phyloP scores from a whole-genome alignment of 257 asterid genomes.

The Parsonsia alboflavescens region DNA sequence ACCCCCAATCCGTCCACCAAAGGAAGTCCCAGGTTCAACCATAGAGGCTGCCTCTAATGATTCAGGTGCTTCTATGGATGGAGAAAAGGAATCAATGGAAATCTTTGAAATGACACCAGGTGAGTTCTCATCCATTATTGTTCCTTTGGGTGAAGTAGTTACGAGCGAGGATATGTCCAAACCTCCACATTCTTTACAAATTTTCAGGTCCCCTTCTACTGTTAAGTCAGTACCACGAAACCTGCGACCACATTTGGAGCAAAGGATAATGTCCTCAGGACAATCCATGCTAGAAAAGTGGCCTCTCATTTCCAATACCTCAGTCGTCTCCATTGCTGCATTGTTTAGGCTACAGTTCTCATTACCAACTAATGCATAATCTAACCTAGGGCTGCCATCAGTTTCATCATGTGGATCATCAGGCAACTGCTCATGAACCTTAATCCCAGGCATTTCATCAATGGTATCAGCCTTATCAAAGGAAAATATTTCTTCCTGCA shows the following conservation, averaged over 20 bases:
- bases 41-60: conserved; percentile 27
- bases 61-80: conserved; percentile 30
- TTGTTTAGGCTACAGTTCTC: conserved; percentile 32
- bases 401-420: conserved; percentile 25
- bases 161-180: conserved; percentile 32
- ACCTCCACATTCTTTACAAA: conserved; percentile 57
- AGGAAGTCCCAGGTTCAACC: conserved; percentile 28
- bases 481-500: conserved; percentile 56
- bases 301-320: conserved; percentile 24
- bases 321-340: conserved; percentile 27
- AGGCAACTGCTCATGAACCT: conserved; percentile 27
- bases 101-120: conserved; percentile 25
- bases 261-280: conserved; percentile 32
- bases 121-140: conserved; percentile 25
- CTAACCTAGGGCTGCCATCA: conserved; percentile 23
- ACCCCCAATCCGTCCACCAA: conserved; percentile 20
- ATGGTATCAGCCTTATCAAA: conserved; percentile 54
- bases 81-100: conserved; percentile 28
- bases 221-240: conserved; percentile 31
- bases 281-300: conserved; percentile 27
- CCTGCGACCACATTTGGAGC: conserved; percentile 54
- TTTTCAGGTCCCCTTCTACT: conserved; percentile 40
- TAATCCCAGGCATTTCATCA: conserved; percentile 31
- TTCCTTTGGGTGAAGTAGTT: conserved; percentile 16
- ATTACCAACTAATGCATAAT: conserved; percentile 28